Percentiles rank a stretch among this genome's conserved stretches.
Conservation (phyloP, 805 yeast genomes). For the Torulaspora franciscae region DNA sequence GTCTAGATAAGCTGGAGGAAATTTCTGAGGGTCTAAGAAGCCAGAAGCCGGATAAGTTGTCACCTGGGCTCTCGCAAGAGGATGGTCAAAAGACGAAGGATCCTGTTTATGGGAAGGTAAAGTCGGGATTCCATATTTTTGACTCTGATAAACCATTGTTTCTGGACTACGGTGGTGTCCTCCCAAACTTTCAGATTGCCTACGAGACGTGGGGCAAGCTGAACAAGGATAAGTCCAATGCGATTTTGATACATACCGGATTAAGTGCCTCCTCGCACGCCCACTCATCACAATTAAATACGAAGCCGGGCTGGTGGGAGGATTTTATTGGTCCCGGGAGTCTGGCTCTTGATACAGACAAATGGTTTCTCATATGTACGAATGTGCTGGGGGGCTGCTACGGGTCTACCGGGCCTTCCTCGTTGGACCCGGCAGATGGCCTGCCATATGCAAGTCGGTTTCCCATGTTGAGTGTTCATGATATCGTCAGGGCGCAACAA, state of each 20-base stretch:
- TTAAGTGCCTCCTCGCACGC: slow-evolving; percentile 93
- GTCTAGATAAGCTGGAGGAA: slow-evolving; percentile 70
- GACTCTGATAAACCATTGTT: slow-evolving; percentile 54
- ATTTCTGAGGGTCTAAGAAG: slow-evolving; percentile 38
- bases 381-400: slow-evolving; percentile 93
- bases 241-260: slow-evolving; percentile 82
- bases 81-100: slow-evolving; percentile 50
- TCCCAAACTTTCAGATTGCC: slow-evolving; percentile 76
- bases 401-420: slow-evolving; percentile 91
- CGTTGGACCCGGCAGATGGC: slow-evolving; percentile 63
- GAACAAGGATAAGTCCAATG: slow-evolving; percentile 59
- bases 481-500: slow-evolving; percentile 87
- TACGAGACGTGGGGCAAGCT: slow-evolving; percentile 89
- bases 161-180: slow-evolving; percentile 75
- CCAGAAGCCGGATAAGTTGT: slow-evolving; percentile 4
- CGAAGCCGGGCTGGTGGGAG: slow-evolving; percentile 93
- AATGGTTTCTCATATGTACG: slow-evolving; percentile 79
- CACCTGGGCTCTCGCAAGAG: slow-evolving; percentile 12
- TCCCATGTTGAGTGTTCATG: slow-evolving; percentile 79
- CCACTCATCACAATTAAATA: slow-evolving; percentile 64
- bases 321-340: slow-evolving; percentile 80
- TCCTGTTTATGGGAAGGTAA: slow-evolving; percentile 71
- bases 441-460: slow-evolving; percentile 77
- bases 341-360: slow-evolving; percentile 67
- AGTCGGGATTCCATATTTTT: slow-evolving; percentile 61